Conservation (phyloP, 306 rosid genomes). For the Delonix regia region DNA sequence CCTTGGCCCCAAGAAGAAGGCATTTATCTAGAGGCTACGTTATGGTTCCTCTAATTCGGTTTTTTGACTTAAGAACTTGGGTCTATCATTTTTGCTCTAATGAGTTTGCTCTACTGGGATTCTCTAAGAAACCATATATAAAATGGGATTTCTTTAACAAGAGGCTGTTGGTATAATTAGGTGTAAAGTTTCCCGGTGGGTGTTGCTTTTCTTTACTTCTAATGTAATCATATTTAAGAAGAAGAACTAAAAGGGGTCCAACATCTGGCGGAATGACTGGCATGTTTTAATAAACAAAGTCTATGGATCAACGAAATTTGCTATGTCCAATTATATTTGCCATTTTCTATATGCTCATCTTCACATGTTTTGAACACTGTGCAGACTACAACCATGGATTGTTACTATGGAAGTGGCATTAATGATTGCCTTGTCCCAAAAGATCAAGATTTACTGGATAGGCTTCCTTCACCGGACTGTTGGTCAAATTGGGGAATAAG, state of each 20-base stretch:
- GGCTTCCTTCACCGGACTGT: conserved; percentile 58
- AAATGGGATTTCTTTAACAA: neutral
- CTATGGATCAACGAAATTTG: neutral
- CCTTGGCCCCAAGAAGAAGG: neutral
- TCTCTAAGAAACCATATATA: neutral
- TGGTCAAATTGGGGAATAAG: conserved; percentile 72
- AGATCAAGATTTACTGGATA: conserved; percentile 53
- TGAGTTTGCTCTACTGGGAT: conserved; percentile 2
- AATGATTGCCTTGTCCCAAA: conserved; percentile 55
- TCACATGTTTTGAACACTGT: conserved; percentile 7
- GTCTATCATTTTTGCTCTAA: neutral
- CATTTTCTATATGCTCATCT: conserved; percentile 22
- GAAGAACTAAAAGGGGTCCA: neutral
- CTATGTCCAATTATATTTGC: conserved; percentile 11
- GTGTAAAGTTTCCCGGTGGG: neutral
- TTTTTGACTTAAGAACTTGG: conserved; percentile 4
- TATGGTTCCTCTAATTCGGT: neutral
- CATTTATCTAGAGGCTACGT: neutral
- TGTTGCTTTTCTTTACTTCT: neutral
- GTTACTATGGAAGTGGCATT: conserved; percentile 47
- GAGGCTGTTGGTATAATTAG: conserved; percentile 4
- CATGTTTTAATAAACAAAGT: conserved; percentile 6
- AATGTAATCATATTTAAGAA: neutral
- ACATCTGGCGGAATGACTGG: neutral
- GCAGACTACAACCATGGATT: conserved; percentile 65